Evolutionary conservation across 2,329 filamentous ascomycete species (phyloP), one percentile per base, ranked within the genome.

Genomic region (Trichoderma atrobrunneum): DNA sequence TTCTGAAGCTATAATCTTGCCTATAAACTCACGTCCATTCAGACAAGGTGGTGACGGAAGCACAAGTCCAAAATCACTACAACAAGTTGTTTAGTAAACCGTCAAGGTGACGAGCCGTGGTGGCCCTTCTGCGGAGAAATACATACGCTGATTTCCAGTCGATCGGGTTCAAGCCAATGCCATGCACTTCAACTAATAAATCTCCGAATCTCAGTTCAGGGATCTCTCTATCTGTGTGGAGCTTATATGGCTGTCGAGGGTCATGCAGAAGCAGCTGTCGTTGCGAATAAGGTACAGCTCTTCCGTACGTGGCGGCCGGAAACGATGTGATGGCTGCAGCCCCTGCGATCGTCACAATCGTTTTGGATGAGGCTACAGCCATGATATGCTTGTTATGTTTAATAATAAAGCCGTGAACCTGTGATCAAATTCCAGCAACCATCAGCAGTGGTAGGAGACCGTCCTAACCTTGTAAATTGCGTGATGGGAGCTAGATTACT

Each of bases 11-110:
- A 72, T 30, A 21, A 72, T 70, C 26, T 30, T 72, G 10, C 70
- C 70, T 26, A 72, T 65, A n/a, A 72, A 72, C 26, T 70, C 70
- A n/a, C 65, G 70, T 5, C 39, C 70, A 62, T 69, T 72, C 5
- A 68, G 24, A 8, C 51, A 43, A 14, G 54, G 28, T 5, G 28
- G 54, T 18, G 62, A 34, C 4, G 70, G 54, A 16, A 72, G 48
- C 4, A 16, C 26, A n/a, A 28, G 57, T 18, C 70, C 70, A 28
- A 68, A 36, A 14, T 57, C 63, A 7, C 70, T 72, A 48, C 5
- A 21, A 34, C 16, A 63, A 11, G 18, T 26, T n/a, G 48, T 34
- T 71, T 24, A 64, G 26, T 56, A 48, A 71, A 8, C 2, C 7
- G 8, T 32, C 2, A 11, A 43, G 12, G 48, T 1, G 14, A 18